Percentiles rank a stretch among this genome's conserved stretches.
These are phyloP conservation scores for Cylindrodendrum hubeiense DNA, from an alignment of 2,329 filamentous ascomycete species.

Conservation along the genomic window DNA sequence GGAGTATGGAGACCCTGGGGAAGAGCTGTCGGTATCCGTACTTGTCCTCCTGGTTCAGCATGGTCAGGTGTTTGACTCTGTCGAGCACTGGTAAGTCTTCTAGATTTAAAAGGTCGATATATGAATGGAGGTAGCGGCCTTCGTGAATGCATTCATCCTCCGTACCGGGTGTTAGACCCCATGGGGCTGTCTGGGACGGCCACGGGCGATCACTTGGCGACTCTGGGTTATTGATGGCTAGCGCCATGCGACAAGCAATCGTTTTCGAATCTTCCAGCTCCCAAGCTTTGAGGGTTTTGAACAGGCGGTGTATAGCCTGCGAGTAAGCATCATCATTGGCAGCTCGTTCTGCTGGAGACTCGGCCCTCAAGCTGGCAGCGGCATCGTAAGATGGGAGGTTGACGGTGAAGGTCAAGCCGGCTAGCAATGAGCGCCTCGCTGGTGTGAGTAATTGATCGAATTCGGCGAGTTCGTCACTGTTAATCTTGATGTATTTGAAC, in stretches of 20 bases:
- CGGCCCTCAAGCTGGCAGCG: conserved; percentile 4
- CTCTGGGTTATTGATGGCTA: conserved; percentile 16
- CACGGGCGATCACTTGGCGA: conserved; percentile 17
- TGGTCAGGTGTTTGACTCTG: conserved; percentile 2
- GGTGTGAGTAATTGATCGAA: conserved; percentile 5
- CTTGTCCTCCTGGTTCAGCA: neutral
- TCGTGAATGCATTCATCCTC: conserved; percentile 9
- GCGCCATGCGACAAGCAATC: neutral
- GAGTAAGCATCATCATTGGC: conserved; percentile 21
- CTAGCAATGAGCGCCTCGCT: conserved; percentile 1
- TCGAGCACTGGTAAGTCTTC: conserved; percentile 4
- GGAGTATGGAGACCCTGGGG: conserved; percentile 12
- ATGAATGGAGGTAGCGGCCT: conserved; percentile 23
- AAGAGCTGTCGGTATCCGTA: conserved; percentile 13
- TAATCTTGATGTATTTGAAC: conserved; percentile 12
- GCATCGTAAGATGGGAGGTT: conserved; percentile 7
- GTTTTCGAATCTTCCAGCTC: conserved; percentile 7
- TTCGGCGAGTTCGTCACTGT: conserved; percentile 13
- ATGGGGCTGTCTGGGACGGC: neutral
- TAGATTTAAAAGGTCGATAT: conserved; percentile 2
- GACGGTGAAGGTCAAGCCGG: conserved; percentile 11
- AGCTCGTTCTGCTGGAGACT: conserved; percentile 14
- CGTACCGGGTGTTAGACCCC: neutral
- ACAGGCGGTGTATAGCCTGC: neutral
- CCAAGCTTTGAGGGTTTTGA: conserved; percentile 12